Conservation (phyloP, 257 asterid genomes). For the Anisodus acutangulus region DNA sequence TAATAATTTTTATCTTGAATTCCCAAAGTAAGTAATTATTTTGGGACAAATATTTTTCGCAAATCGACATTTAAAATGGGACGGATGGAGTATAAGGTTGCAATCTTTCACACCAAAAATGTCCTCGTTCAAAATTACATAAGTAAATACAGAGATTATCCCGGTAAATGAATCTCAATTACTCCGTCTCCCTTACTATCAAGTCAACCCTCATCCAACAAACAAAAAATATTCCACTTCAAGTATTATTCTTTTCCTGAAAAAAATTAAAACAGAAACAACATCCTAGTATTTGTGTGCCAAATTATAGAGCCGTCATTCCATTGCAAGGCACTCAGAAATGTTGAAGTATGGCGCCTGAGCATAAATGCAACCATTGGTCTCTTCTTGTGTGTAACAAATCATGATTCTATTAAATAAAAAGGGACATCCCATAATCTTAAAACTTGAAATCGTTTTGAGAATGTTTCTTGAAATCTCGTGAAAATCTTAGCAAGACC, state of each 20-base stretch:
- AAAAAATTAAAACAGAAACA: no score
- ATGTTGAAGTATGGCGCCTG: constrained; percentile 32
- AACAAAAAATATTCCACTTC: not conserved
- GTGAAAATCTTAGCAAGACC: not conserved
- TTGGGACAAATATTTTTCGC: no score
- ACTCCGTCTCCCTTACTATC: no score
- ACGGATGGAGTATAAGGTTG: no score
- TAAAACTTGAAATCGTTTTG: not conserved
- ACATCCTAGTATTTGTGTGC: not conserved
- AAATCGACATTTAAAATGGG: no score
- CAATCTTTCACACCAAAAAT: not conserved
- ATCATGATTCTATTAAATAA: constrained; percentile 15
- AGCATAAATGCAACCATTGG: constrained; percentile 26
- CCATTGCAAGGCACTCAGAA: not conserved
- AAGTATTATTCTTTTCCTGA: not conserved
- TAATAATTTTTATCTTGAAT: no score
- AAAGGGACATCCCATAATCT: not conserved
- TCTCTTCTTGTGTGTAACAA: constrained; percentile 30
- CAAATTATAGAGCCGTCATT: not conserved
- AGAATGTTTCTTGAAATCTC: constrained; percentile 14
- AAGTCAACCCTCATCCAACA: no score
- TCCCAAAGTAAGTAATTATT: no score
- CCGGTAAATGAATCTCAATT: no score
- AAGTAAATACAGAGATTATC: no score
- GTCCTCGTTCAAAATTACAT: no score